phyloP scores from a whole-genome alignment of 192 early-diverging fungal species.

The Backusella morwellensis region DNA sequence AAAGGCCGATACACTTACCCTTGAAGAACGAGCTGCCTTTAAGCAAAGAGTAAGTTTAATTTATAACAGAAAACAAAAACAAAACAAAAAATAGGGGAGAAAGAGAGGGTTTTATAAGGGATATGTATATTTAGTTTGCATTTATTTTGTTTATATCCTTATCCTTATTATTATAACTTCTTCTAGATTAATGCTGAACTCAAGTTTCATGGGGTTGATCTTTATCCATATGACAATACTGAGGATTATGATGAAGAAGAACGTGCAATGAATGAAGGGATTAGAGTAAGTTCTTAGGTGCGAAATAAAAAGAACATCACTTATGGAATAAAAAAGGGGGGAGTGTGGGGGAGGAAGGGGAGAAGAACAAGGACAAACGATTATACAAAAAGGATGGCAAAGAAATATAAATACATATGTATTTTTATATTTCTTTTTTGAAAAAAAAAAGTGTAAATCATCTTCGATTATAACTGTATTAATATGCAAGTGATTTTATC shows the following conservation, averaged over 20 bases:
- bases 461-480: not conserved
- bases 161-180: not conserved
- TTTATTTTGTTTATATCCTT: not conserved
- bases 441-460: not conserved
- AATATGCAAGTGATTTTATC: not conserved
- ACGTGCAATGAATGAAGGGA: constrained; percentile 65
- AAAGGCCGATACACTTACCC: constrained; percentile 85
- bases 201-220: constrained; percentile 86
- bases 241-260: constrained; percentile 80
- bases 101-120: not conserved
- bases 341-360: not conserved
- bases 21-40: constrained; percentile 80
- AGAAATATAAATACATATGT: not conserved
- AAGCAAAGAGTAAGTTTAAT: constrained; percentile 62
- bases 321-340: too few relatives aligned
- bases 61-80: not conserved
- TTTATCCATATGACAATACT: constrained; percentile 88
- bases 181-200: constrained; percentile 82
- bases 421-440: not conserved
- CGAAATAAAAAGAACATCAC: too few relatives aligned
- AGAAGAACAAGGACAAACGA: not conserved
- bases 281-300: constrained; percentile 48
- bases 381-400: not conserved
- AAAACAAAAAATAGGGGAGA: not conserved
- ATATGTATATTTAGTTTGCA: not conserved